phyloP scores from a whole-genome alignment of 768 basidiomycete genomes.

The Lactifluus piperatus region DNA sequence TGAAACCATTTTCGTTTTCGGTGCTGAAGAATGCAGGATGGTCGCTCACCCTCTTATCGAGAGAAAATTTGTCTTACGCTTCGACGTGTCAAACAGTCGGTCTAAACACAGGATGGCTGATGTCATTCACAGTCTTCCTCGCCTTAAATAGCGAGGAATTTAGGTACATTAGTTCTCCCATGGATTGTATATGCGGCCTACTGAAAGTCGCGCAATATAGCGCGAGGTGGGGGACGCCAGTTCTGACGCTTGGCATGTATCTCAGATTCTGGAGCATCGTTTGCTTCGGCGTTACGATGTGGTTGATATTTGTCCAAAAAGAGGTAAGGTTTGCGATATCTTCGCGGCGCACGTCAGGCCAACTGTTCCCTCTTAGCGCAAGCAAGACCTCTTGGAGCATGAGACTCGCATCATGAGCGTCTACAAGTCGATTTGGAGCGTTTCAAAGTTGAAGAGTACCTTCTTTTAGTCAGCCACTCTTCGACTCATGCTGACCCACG shows the following conservation, averaged over 20 bases:
- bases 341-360: not conserved
- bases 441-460: conserved; percentile 84
- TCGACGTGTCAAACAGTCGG: conserved; percentile 98
- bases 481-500: not conserved
- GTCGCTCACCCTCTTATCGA: conserved; percentile 80
- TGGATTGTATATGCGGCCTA: not conserved
- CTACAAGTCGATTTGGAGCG: conserved; percentile 90
- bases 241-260: conserved; percentile 65
- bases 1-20: conserved; percentile 29
- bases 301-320: conserved; percentile 80
- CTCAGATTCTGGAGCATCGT: conserved; percentile 77
- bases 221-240: conserved; percentile 68
- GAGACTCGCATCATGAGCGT: conserved; percentile 87
- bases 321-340: conserved; percentile 51
- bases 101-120: conserved; percentile 89
- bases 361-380: conserved; percentile 44
- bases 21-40: conserved; percentile 39
- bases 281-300: conserved; percentile 78
- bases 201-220: conserved; percentile 28
- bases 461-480: conserved; percentile 11
- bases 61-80: conserved; percentile 90
- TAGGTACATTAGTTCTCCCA: conserved; percentile 36
- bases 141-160: conserved; percentile 95
- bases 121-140: conserved; percentile 95
- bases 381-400: conserved; percentile 59